Base-by-base conservation (phyloP, 1,139 yeast species). In the Kodamaea fungicola region DNA sequence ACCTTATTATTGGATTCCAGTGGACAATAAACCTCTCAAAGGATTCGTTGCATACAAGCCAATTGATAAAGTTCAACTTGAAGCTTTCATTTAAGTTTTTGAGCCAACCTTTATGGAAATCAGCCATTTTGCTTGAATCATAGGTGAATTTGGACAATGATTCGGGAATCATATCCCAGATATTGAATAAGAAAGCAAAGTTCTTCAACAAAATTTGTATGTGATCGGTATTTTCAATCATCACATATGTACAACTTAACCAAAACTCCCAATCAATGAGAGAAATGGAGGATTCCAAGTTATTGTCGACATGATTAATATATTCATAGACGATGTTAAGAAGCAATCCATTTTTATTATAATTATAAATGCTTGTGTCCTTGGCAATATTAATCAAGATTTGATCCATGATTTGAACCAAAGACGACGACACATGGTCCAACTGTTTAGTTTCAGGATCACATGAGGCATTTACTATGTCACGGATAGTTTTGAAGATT, bases 1-100 rank as follows among this genome's bases (percentile, higher is more conserved):
- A 74, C 31, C 95, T 67, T 12, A 85, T 80, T 23, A 85, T 59
- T 2, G 95, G 90, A 48, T 80, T 77, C 88, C 95, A 87, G 58
- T 87, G 95, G 32, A 81, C 74, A 50, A 86, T 79, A 43, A 77
- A 76, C 31, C 70, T 64, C 32, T 59, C 57, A 79, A 87, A 83
- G 34, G 64, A 61, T 2, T 57, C 54, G 5, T 64, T 57, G 3
- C 75, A 65, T 8, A 80, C 60, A 22, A 84, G 55, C 83, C 85
- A 83, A 26, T 61, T 57, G 21, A 76, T 68, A 48, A 80, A 65
- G 46, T 69, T 68, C 45, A 62, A 61, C 49, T 76, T 69, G 45
- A 68, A 56, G 41, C 74, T 61, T 42, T 68, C 67, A 30, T 55
- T 57, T 2, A 52, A 44, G 43, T 70, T 59, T 3, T 48, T 51